These are phyloP conservation scores for Biancaea sappan DNA, from an alignment of 306 rosid genomes.

Conservation along the genomic window DNA sequence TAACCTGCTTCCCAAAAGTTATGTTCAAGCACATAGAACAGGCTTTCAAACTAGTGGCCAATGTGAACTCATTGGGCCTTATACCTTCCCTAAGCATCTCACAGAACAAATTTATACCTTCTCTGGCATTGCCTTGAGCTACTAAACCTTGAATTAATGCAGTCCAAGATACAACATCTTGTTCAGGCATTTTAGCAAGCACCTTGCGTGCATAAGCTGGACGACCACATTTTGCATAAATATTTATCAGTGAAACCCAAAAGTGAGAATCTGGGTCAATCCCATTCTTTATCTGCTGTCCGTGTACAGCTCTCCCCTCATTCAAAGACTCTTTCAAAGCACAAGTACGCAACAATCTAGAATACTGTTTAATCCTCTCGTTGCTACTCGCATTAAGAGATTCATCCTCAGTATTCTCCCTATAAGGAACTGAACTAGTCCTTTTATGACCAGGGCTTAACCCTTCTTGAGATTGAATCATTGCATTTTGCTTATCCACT, in stretches of 20 bases:
- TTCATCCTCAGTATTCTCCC: constrained; percentile 1
- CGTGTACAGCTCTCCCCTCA: constrained; percentile 43
- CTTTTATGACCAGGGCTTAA: neutral
- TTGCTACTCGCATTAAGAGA: constrained; percentile 15
- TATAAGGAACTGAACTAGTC: neutral
- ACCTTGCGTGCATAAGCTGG: constrained; percentile 28
- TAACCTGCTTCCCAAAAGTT: constrained; percentile 43
- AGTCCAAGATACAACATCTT: constrained; percentile 48
- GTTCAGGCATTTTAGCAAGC: constrained; percentile 39
- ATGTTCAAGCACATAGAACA: constrained; percentile 39
- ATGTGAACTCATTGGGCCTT: constrained; percentile 39
- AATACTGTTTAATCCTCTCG: constrained; percentile 35
- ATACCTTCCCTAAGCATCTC: constrained; percentile 41
- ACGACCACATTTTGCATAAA: constrained; percentile 35
- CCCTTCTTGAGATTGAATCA: neutral
- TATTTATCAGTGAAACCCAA: constrained; percentile 35
- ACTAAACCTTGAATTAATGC: constrained; percentile 41
- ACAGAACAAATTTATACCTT: constrained; percentile 37
- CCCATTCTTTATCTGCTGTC: constrained; percentile 35
- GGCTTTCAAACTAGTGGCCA: constrained; percentile 40
- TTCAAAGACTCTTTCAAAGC: constrained; percentile 36
- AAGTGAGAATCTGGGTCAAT: constrained; percentile 38
- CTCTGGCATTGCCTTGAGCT: constrained; percentile 32
- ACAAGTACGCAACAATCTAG: constrained; percentile 39
- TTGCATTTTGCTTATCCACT: neutral